Percentiles rank a stretch among this genome's conserved stretches.
phyloP scores from a whole-genome alignment of 164 flowering plant species.

The Paratinospora sagittata region DNA sequence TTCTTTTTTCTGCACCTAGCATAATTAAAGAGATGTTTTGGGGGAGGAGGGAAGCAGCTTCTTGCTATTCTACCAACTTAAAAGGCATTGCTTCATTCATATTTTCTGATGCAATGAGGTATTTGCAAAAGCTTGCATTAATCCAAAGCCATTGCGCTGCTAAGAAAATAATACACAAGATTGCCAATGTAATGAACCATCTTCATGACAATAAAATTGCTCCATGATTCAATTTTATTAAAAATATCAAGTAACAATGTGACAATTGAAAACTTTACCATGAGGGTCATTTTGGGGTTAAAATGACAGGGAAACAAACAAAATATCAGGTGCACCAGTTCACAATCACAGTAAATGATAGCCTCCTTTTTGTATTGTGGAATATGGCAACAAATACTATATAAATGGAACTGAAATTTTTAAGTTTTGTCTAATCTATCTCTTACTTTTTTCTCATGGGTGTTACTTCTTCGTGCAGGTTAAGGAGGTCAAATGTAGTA shows the following conservation, averaged over 20 bases:
- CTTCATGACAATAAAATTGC: neutral
- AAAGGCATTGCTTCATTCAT: neutral
- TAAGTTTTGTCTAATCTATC: neutral
- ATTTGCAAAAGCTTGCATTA: neutral
- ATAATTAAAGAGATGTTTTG: neutral
- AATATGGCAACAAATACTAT: neutral
- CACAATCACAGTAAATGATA: neutral
- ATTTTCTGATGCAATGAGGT: neutral
- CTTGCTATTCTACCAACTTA: neutral
- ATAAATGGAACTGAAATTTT: neutral
- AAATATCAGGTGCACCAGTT: neutral
- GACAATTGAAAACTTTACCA: no score
- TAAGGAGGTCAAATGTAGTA: conserved; percentile 10
- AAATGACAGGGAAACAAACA: no score
- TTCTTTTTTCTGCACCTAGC: neutral
- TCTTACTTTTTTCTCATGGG: neutral
- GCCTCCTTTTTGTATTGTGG: neutral
- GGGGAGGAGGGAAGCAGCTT: no score
- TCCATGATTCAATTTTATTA: no score
- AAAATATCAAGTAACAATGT: no score
- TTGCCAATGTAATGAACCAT: neutral
- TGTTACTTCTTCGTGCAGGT: conserved; percentile 15
- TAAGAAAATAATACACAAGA: neutral
- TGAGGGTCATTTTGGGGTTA: no score
- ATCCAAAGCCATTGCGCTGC: neutral